Base-by-base conservation (phyloP, 371 early-diverging fungal species). In the Phascolomyces articulosus region DNA sequence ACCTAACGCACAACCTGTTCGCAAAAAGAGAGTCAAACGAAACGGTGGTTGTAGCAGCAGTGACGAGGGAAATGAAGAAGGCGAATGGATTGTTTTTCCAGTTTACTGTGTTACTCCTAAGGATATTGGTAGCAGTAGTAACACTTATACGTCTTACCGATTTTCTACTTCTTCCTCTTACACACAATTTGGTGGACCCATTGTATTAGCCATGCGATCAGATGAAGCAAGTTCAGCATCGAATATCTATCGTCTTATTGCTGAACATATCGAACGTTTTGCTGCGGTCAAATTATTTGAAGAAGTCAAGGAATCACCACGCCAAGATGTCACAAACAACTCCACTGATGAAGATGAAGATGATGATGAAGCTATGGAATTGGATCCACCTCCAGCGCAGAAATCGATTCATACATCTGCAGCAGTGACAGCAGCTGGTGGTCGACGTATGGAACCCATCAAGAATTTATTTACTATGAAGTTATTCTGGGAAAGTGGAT, bases 391-490 rank as follows among this genome's bases (percentile, higher is more conserved):
- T 20, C 41, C 8, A 4, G 28, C 60, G 53, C 40, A 59, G 51
- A 15, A 60, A 40, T 21, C 56, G 16, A 48, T 62, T 23, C 64
- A 63, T 31, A 68, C 64, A 23, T 58, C 68, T 15, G 68, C 68
- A 15, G 63, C 56, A 18, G 69, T 64, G 2, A 69, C 61, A 21
- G 60, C 65, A 1, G 70, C 63, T 24, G 63, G 63, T 10, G 66
- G 63, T 18, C 58, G 55, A 16, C 54, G 27, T 38, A 34, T 70
- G 26, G 60, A 66, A 29, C 70, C 70, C 1, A 53, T 63, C 47
- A 34, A 31, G 1, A 63, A 63, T 16, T 66, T 70, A 1, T 70
- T 70, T 44, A 62, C 44, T 6, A 70, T 70, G 66, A 65, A 66
- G 26, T 55, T 66, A 10, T 60, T 66, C 7, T 51, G 55, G 21